These are phyloP conservation scores for Zasmidium angulare DNA, from an alignment of 2,329 filamentous ascomycete species.

Conservation along the genomic window DNA sequence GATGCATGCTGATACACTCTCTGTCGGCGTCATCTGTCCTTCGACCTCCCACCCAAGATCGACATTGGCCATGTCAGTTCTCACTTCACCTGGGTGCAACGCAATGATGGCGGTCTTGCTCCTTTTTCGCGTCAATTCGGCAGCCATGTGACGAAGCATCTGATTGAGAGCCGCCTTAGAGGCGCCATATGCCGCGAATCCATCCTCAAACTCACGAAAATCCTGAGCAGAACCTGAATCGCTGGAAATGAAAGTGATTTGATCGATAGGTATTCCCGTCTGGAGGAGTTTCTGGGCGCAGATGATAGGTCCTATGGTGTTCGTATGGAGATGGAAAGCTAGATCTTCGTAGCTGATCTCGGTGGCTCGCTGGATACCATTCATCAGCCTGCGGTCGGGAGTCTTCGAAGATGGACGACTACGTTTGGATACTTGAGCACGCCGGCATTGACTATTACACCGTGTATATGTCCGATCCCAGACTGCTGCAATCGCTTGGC, in stretches of 20 bases:
- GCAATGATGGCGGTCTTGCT: constrained; percentile 53
- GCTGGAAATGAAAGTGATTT: constrained; percentile 57
- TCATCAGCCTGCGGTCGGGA: neutral
- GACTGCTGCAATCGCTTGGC: constrained; percentile 10
- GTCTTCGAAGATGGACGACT: constrained; percentile 26
- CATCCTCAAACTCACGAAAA: constrained; percentile 58
- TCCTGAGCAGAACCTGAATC: constrained; percentile 54
- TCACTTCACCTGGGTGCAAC: constrained; percentile 59
- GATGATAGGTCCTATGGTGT: constrained; percentile 60
- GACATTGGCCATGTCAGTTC: constrained; percentile 56
- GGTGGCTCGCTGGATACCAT: constrained; percentile 48
- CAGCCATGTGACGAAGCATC: constrained; percentile 55
- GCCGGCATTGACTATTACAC: constrained; percentile 58
- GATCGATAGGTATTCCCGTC: constrained; percentile 48
- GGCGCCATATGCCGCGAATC: constrained; percentile 58
- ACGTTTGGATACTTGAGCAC: constrained; percentile 59
- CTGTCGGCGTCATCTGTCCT: constrained; percentile 51
- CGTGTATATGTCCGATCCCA: constrained; percentile 43
- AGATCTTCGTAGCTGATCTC: constrained; percentile 55
- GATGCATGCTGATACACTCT: constrained; percentile 53
- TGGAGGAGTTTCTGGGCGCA: constrained; percentile 54
- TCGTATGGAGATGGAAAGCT: constrained; percentile 56
- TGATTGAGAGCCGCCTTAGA: constrained; percentile 60
- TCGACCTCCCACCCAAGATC: constrained; percentile 53
- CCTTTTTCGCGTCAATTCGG: constrained; percentile 53